Evolutionary conservation across 371 early-diverging fungal genomes (phyloP).

Genomic region (Dichotomocladium elegans): DNA sequence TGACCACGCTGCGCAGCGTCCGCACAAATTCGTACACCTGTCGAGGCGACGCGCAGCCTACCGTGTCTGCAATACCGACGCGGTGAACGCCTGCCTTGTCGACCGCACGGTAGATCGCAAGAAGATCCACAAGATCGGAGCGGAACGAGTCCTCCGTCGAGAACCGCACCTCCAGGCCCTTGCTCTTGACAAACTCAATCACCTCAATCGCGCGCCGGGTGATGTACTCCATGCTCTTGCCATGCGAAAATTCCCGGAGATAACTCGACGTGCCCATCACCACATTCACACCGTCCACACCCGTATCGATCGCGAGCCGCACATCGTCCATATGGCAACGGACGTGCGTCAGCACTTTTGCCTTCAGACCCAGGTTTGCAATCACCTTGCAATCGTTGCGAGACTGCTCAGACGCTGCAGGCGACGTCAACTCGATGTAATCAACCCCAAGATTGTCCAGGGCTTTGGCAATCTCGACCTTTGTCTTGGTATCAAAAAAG

Average conservation of each 20-base stretch:
- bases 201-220: slow-evolving; percentile 92
- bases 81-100: slow-evolving; percentile 95
- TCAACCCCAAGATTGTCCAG: slow-evolving; percentile 95
- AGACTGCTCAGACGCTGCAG: slow-evolving; percentile 95
- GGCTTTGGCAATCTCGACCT: slow-evolving; percentile 95
- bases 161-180: slow-evolving; percentile 95
- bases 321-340: slow-evolving; percentile 98
- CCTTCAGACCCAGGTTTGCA: slow-evolving; percentile 88
- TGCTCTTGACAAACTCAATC: slow-evolving; percentile 88
- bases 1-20: slow-evolving; percentile 90
- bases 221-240: slow-evolving; percentile 96
- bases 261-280: slow-evolving; percentile 95
- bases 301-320: slow-evolving; percentile 89
- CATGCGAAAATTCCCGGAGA: slow-evolving; percentile 94
- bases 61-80: slow-evolving; percentile 98
- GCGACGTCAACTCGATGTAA: slow-evolving; percentile 94
- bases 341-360: slow-evolving; percentile 94
- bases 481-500: slow-evolving; percentile 93
- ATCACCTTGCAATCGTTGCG: slow-evolving; percentile 87
- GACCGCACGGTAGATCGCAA: slow-evolving; percentile 90
- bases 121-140: slow-evolving; percentile 89
- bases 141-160: slow-evolving; percentile 97
- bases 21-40: slow-evolving; percentile 96
- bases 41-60: slow-evolving; percentile 95
- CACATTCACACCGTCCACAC: slow-evolving; percentile 93